Conservation (phyloP, 2,329 filamentous ascomycete species). For the Diaporthe citriasiana region DNA sequence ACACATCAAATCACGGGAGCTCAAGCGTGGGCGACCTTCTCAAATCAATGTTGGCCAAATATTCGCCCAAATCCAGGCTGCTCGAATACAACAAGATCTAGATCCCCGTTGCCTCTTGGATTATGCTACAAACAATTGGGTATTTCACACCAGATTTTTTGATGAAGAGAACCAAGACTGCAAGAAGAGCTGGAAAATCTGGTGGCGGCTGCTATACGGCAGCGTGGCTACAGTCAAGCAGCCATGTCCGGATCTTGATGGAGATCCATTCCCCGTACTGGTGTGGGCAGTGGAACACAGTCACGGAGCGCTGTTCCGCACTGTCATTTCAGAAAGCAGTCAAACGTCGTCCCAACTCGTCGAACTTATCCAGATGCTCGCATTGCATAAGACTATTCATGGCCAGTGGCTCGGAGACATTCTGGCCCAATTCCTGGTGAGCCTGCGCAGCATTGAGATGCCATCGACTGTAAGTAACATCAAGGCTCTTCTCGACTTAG, state of each 20-base stretch:
- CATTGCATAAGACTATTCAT: neutral
- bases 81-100: neutral
- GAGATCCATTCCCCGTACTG: neutral
- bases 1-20: neutral
- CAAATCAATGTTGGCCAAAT: neutral
- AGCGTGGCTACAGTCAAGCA: neutral
- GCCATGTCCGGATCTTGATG: neutral
- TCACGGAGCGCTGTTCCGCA: neutral
- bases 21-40: neutral
- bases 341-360: rapidly evolving
- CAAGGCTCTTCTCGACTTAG: neutral
- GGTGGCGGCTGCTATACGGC: neutral
- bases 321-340: neutral
- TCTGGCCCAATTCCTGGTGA: neutral
- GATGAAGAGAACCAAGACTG: neutral
- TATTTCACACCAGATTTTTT: constrained; percentile 4
- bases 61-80: neutral
- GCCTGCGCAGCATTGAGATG: neutral
- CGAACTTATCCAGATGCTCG: neutral
- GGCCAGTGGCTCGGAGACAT: neutral
- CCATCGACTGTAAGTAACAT: neutral
- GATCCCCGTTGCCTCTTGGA: neutral
- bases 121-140: neutral
- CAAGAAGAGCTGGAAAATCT: neutral
- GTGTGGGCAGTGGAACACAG: neutral